These are phyloP conservation scores for Sistotremastrum suecicum DNA, from an alignment of 768 basidiomycete genomes.

Conservation along the genomic window DNA sequence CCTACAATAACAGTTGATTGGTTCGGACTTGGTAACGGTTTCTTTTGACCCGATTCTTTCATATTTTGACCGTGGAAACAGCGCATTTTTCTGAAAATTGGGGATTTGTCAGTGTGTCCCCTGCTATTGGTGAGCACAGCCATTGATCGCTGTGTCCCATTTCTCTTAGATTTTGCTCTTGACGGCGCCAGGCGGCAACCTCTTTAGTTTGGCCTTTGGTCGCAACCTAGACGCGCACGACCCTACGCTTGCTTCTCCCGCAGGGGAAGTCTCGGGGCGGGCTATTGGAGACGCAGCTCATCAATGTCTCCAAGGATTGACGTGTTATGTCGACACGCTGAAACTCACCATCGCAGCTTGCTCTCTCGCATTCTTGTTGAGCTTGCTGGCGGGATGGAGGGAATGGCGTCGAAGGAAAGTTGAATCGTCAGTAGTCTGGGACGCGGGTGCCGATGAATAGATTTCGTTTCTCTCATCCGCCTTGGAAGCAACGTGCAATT, in stretches of 20 bases:
- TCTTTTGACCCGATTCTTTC: not conserved
- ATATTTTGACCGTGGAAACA: slow-evolving; percentile 11
- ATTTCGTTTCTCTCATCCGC: too few species aligned
- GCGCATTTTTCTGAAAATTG: slow-evolving; percentile 77
- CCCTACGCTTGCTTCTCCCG: slow-evolving; percentile 7
- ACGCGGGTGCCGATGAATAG: too few species aligned
- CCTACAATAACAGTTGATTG: slow-evolving; percentile 76
- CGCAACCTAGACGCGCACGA: slow-evolving; percentile 65
- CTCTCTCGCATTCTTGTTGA: slow-evolving; percentile 10
- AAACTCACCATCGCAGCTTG: slow-evolving; percentile 12
- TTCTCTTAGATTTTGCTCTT: too few species aligned
- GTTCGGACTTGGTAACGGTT: slow-evolving; percentile 68
- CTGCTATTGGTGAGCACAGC: slow-evolving; percentile 15
- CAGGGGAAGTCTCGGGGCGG: not conserved
- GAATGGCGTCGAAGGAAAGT: slow-evolving; percentile 4
- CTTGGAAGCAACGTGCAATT: too few species aligned
- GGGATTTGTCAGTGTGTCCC: slow-evolving; percentile 64
- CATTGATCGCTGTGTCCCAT: too few species aligned
- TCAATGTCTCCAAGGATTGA: slow-evolving; percentile 12
- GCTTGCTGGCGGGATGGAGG: slow-evolving; percentile 11
- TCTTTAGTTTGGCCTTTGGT: slow-evolving; percentile 79
- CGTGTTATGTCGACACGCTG: slow-evolving; percentile 13
- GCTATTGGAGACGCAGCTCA: not conserved
- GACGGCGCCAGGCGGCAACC: slow-evolving; percentile 53
- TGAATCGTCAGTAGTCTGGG: too few species aligned